Evolutionary conservation across 2,329 filamentous ascomycete species (phyloP), one percentile per base, ranked within the genome.

Genomic region (Penicillium crustosum): DNA sequence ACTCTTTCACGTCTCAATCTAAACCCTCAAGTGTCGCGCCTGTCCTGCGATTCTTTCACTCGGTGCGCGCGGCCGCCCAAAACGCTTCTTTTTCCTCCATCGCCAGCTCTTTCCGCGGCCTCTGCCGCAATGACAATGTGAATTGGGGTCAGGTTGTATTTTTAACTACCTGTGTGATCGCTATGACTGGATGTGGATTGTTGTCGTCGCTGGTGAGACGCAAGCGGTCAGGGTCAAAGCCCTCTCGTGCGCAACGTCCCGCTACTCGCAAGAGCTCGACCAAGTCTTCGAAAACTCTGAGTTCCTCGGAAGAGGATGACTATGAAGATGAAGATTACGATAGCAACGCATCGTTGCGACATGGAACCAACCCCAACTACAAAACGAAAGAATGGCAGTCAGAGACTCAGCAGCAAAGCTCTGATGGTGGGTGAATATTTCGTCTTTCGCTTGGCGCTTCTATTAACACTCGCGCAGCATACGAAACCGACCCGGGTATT

Each of bases 401-500:
- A 17, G 63, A 68, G n/a, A 65, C 70, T 51, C 66, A 65, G 38
- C 66, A 70, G 33, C 66, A 69, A 55, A 61, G 66, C 6, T 65
- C 64, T 6, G 66, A 72, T 65, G 73, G 73, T 75, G 54, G 49
- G 69, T 60, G 31, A 21, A 49, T 44, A 45, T 13, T 17, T 53
- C 29, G n/a, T 50, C 9, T 27, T 45, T n/a, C 6, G 19, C 50
- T 23, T 35, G 13, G 9, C 13, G 12, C 23, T 13, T 29, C 45
- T 12, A 39, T 60, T 69, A 50, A 69, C 54, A 21, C 25, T 47
- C 21, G 35, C 43, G 42, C 52, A 75, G 73, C 73, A 49, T 61
- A 68, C 58, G 61, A 73, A 58, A 88, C 85, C 25, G 92, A 97
- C 68, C 91, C 93, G 31, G 82, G 86, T n/a, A 81, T 97, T 13